Percentiles rank a stretch among this genome's conserved stretches.
Evolutionary conservation across 352 stramenopile species (phyloP).

Genomic region (Globisporangium viniferum): DNA sequence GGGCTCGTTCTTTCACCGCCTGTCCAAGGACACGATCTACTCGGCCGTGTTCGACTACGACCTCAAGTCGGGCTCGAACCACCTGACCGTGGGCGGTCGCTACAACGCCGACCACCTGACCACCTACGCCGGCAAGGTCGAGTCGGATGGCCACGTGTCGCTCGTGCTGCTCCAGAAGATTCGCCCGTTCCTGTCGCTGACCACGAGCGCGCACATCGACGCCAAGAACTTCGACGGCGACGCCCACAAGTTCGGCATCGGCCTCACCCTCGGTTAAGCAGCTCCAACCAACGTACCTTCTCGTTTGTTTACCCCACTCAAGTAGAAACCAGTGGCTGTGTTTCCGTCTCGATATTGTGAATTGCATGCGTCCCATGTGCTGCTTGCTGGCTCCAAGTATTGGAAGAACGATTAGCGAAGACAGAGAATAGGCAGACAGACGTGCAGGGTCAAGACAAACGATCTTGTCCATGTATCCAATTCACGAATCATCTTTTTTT

Average conservation of each 20-base stretch:
- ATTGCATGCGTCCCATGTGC: background rate
- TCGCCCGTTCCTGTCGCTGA: constrained; percentile 77
- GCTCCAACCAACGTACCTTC: background rate
- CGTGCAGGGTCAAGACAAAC: background rate
- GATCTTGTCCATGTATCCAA: constrained; percentile 5
- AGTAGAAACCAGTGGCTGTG: constrained; percentile 8
- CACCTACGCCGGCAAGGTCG: constrained; percentile 83
- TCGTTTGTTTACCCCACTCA: background rate
- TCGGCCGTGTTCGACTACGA: constrained; percentile 88
- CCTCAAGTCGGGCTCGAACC: constrained; percentile 82
- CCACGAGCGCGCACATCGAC: constrained; percentile 84
- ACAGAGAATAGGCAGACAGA: no score
- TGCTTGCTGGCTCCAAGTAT: background rate
- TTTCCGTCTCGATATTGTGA: background rate
- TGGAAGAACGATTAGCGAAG: no score
- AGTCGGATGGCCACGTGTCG: constrained; percentile 86
- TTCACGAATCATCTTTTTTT: constrained; percentile 6
- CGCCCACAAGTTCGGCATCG: constrained; percentile 89
- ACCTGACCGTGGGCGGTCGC: constrained; percentile 74
- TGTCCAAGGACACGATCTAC: constrained; percentile 83
- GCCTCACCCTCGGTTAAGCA: constrained; percentile 81
- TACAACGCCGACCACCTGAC: constrained; percentile 82
- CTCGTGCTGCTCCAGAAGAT: constrained; percentile 86
- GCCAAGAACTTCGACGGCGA: constrained; percentile 91
- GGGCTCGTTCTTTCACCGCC: constrained; percentile 79